These are phyloP conservation scores for Cutaneotrichosporon daszewskae DNA, from an alignment of 1,284 basidiomycete species.

Conservation along the genomic window DNA sequence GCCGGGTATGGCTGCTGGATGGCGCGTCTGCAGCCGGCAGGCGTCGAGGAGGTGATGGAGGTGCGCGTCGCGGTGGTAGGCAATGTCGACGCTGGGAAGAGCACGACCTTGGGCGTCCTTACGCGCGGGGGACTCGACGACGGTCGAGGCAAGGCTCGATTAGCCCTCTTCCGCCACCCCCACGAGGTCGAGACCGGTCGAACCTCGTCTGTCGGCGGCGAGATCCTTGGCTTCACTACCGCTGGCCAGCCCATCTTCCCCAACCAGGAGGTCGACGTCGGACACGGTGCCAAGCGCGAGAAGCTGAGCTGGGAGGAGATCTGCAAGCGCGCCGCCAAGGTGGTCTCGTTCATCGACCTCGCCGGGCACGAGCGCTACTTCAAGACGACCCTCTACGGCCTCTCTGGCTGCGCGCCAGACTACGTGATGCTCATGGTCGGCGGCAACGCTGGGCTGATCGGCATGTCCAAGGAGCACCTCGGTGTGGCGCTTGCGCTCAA, in stretches of 20 bases:
- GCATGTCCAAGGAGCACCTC: constrained; percentile 96
- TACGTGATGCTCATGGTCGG: constrained; percentile 95
- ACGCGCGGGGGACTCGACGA: constrained; percentile 79
- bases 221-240: constrained; percentile 82
- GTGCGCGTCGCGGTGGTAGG: constrained; percentile 93
- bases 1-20: constrained; percentile 37
- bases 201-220: constrained; percentile 92
- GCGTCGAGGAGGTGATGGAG: constrained; percentile 57
- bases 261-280: constrained; percentile 59
- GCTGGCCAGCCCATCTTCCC: constrained; percentile 72
- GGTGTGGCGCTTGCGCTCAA: constrained; percentile 89
- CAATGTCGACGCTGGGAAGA: constrained; percentile 81
- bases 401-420: constrained; percentile 90
- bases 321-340: constrained; percentile 82
- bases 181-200: constrained; percentile 95
- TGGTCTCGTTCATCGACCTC: constrained; percentile 89
- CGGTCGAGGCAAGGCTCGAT: constrained; percentile 85
- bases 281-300: constrained; percentile 63
- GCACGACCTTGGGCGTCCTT: constrained; percentile 71
- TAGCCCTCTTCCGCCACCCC: constrained; percentile 91
- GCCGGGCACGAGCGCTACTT: constrained; percentile 77
- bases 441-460: constrained; percentile 87
- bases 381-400: constrained; percentile 88
- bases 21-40: constrained; percentile 36
- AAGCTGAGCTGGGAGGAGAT: constrained; percentile 95